Conservation (phyloP, 2,329 filamentous ascomycete genomes). For the Incumbomyces delicatus region DNA sequence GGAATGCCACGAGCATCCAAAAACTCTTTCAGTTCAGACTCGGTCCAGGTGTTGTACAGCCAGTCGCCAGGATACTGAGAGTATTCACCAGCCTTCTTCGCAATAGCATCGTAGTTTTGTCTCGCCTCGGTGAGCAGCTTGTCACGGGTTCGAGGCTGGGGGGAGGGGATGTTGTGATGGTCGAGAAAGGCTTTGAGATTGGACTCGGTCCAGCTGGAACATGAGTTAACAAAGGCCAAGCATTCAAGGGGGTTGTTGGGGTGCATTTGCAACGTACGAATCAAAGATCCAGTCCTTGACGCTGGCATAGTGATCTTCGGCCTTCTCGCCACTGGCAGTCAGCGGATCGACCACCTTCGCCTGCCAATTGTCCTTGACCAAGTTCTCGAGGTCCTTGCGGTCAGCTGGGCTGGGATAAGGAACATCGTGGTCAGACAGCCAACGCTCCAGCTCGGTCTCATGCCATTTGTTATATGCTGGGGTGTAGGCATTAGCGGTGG, state of each 20-base stretch:
- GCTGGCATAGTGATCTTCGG: constrained; percentile 59
- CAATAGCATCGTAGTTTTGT: constrained; percentile 67
- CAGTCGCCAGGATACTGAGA: constrained; percentile 85
- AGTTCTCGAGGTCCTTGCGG: constrained; percentile 83
- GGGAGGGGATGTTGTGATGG: constrained; percentile 76
- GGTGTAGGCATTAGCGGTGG: constrained; percentile 15
- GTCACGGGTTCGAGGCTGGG: constrained; percentile 79
- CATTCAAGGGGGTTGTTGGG: constrained; percentile 10
- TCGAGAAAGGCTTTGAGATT: constrained; percentile 90
- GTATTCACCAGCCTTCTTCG: constrained; percentile 67
- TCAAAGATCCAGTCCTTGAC: constrained; percentile 91
- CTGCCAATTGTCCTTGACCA: constrained; percentile 89
- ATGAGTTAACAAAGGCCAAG: constrained; percentile 28
- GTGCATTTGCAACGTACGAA: constrained; percentile 39
- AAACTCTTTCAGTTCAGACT: constrained; percentile 90
- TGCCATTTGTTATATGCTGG: constrained; percentile 98
- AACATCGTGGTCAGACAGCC: constrained; percentile 85
- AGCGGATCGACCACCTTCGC: constrained; percentile 59
- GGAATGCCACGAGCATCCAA: constrained; percentile 74
- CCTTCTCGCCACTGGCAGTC: constrained; percentile 69
- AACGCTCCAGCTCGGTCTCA: constrained; percentile 91
- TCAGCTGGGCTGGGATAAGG: constrained; percentile 84
- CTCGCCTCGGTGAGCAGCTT: constrained; percentile 67
- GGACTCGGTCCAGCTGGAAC: constrained; percentile 73
- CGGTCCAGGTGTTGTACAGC: constrained; percentile 84